Base-by-base conservation (phyloP, 768 basidiomycete species). In the Austroboletus eburneus region DNA sequence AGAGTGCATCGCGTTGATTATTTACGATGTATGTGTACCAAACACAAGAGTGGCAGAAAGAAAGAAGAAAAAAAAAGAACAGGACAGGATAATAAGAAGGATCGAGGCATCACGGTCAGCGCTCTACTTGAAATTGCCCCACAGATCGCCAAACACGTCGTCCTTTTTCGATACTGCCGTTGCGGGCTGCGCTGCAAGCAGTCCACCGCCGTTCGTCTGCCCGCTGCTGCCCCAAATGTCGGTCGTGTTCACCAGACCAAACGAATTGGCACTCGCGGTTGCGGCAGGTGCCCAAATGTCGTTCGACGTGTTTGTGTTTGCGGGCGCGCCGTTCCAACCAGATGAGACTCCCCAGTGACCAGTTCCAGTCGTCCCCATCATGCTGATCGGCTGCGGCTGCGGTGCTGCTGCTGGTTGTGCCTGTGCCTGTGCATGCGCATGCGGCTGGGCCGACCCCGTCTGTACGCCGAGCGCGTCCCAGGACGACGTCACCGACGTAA, bases 81-180 rank as follows among this genome's bases (percentile, higher is more conserved):
- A n/a, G n/a, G n/a, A n/a, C n/a, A n/a, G n/a, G n/a, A n/a, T n/a
- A n/a, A n/a, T n/a, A n/a, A n/a, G n/a, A n/a, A n/a, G n/a, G n/a
- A n/a, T n/a, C n/a, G n/a, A n/a, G n/a, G n/a, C n/a, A n/a, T n/a
- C n/a, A n/a, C n/a, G n/a, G n/a, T n/a, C n/a, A n/a, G n/a, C 6
- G 12, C 33, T 3, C 17, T 44, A 90, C 72, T 89, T 89, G 65
- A 87, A 87, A 32, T 82, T 79, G 40, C 87, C 86, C 89, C 89
- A 91, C 40, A 91, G 64, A 65, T 91, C 87, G 7, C 85, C 87
- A 59, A 91, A 91, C 7, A 72, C 81, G 56, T 91, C 88, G 51
- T 89, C 88, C 66, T 78, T 85, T 71, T 85, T 83, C 49, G 68
- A 61, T 40, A n/a, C n/a, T n/a, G n/a, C 61, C 1, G 59, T 50